phyloP scores from a whole-genome alignment of 805 yeast species.

The Ogataea ganodermae region DNA sequence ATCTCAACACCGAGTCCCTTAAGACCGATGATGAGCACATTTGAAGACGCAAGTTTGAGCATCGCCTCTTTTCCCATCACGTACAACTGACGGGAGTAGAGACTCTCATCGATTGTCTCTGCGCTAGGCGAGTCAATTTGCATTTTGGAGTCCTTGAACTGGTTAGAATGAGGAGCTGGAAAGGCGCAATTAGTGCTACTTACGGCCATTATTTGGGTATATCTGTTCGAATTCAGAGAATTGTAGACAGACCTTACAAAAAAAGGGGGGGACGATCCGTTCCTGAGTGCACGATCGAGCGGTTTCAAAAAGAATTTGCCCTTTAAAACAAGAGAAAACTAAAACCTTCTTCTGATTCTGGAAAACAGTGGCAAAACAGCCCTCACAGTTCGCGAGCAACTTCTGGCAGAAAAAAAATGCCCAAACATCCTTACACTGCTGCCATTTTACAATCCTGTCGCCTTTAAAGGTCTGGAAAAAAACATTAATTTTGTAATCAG shows the following conservation, averaged over 20 bases:
- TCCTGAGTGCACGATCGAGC: background rate
- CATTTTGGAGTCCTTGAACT: constrained; percentile 37
- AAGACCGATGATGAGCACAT: constrained; percentile 87
- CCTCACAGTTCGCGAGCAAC: constrained; percentile 2
- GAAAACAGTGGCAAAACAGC: constrained; percentile 1
- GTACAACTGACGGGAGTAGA: constrained; percentile 94
- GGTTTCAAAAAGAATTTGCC: background rate
- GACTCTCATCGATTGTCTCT: constrained; percentile 79
- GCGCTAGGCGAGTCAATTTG: constrained; percentile 44
- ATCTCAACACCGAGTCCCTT: constrained; percentile 94
- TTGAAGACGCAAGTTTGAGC: constrained; percentile 93
- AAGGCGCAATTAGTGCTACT: no score
- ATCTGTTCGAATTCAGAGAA: background rate
- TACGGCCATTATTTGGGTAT: constrained; percentile 2
- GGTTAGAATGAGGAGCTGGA: background rate
- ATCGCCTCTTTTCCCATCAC: constrained; percentile 98
- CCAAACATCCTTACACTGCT: constrained; percentile 1
- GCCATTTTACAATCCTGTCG: constrained; percentile 6
- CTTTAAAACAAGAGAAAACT: background rate
- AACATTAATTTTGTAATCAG: background rate
- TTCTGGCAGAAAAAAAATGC: background rate
- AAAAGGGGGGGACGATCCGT: no score
- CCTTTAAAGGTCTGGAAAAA: constrained; percentile 7
- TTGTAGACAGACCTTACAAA: background rate
- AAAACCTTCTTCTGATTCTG: background rate